Evolutionary conservation across 495 filamentous ascomycete genomes (phyloP).

Genomic region (Xanthoparmelia taractica): DNA sequence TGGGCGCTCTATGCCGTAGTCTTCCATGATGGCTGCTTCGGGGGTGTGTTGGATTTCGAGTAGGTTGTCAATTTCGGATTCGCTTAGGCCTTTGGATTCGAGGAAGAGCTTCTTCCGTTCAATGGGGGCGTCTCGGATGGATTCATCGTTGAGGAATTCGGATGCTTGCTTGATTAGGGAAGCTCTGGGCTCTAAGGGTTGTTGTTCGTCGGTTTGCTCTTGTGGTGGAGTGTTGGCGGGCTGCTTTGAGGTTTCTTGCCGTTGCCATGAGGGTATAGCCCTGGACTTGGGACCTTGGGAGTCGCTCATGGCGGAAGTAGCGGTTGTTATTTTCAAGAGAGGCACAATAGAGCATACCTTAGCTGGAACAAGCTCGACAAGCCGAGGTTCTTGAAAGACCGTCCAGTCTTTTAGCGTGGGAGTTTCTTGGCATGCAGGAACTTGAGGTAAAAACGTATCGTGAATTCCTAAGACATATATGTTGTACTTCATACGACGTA

Average conservation of each 20-base stretch:
- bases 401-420: too few relatives aligned
- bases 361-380: too few relatives aligned
- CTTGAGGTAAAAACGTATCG: too few relatives aligned
- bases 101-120: constrained; percentile 74
- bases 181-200: constrained; percentile 29
- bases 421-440: too few relatives aligned
- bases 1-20: constrained; percentile 2
- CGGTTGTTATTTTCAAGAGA: background rate
- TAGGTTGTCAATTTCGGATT: constrained; percentile 60
- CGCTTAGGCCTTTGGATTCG: constrained; percentile 65
- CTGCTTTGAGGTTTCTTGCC: constrained; percentile 11
- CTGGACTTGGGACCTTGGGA: constrained; percentile 10
- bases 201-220: constrained; percentile 21
- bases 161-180: constrained; percentile 60
- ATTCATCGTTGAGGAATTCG: constrained; percentile 72
- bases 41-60: constrained; percentile 30
- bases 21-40: constrained; percentile 28
- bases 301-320: constrained; percentile 13
- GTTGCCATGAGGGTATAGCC: constrained; percentile 22
- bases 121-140: constrained; percentile 59
- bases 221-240: constrained; percentile 32
- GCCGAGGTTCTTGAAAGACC: too few relatives aligned
- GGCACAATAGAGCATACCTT: background rate
- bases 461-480: too few relatives aligned
- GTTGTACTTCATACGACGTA: too few relatives aligned